Evolutionary conservation across 169 alveolate genomes (phyloP).

Genomic region (Plasmodium reichenowi): DNA sequence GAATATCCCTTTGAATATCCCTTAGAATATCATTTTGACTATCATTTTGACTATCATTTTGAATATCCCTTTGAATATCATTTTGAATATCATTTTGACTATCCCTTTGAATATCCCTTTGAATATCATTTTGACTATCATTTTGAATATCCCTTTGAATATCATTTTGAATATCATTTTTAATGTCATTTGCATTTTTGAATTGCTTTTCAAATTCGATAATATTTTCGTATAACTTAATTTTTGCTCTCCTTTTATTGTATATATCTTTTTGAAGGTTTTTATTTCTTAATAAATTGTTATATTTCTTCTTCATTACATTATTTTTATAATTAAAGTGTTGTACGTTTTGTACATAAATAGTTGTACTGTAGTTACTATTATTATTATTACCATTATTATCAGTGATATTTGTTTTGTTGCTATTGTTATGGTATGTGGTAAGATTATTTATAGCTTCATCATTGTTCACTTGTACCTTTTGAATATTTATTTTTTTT

Average conservation of each 20-base stretch:
- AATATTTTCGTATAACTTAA: slow-evolving; percentile 46
- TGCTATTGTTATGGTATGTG: slow-evolving; percentile 1
- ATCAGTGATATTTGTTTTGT: slow-evolving; percentile 8
- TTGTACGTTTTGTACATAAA: neutral
- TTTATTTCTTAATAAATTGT: slow-evolving; percentile 10
- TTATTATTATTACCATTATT: neutral
- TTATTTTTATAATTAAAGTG: too few relatives aligned
- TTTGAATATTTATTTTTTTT: too few relatives aligned
- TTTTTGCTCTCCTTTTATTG: slow-evolving; percentile 28
- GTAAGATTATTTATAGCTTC: too few relatives aligned
- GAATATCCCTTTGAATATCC: neutral
- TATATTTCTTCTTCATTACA: too few relatives aligned
- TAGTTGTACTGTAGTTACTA: neutral
- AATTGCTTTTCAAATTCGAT: slow-evolving; percentile 35
- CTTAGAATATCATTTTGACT: neutral
- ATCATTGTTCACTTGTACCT: too few relatives aligned
- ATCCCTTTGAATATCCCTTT: too few relatives aligned
- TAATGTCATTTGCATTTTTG: slow-evolving; percentile 9
- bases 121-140: too few relatives aligned
- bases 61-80: too few relatives aligned
- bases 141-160: too few relatives aligned
- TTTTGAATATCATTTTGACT: too few relatives aligned
- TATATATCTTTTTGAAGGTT: neutral
- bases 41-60: neutral
- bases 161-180: slow-evolving; percentile 1